Percentiles rank a stretch among this genome's conserved stretches.
phyloP scores from a whole-genome alignment of 2,329 filamentous ascomycete species.

The Alternaria sp. region DNA sequence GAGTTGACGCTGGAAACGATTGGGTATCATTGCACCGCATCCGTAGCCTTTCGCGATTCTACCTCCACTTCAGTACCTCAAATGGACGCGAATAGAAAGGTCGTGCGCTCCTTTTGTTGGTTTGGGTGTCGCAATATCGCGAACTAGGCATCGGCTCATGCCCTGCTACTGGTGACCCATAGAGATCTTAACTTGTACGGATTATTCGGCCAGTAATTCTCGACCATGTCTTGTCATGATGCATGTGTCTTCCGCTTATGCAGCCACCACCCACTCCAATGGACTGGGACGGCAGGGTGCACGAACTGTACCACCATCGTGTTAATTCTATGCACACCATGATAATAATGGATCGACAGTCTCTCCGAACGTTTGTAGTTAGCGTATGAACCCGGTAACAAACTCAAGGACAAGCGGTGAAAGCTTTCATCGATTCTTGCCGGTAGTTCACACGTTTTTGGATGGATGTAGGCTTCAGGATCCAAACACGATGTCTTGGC shows the following conservation, averaged over 20 bases:
- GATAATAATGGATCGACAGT: not conserved
- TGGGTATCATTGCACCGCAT: not conserved
- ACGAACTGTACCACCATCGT: not conserved
- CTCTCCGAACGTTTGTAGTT: not conserved
- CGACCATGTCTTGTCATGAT: not conserved
- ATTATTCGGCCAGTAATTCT: not conserved
- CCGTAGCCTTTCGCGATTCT: not conserved
- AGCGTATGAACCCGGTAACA: not conserved
- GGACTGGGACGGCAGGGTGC: not conserved
- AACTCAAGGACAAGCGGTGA: not conserved
- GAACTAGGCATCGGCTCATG: not conserved
- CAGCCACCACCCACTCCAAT: not conserved
- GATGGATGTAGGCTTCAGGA: not conserved
- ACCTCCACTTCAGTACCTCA: not conserved
- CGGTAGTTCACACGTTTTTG: not conserved
- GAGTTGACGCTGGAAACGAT: not conserved
- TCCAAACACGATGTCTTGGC: not conserved
- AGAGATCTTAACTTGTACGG: not conserved
- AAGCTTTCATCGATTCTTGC: not conserved
- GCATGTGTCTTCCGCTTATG: not conserved
- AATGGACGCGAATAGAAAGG: not conserved
- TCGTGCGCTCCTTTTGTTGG: not conserved
- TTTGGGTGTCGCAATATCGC: not conserved
- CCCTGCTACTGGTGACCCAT: not conserved
- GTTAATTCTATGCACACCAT: not conserved